Evolutionary conservation across 2,329 filamentous ascomycete genomes (phyloP), one percentile per base, ranked within the genome.

Genomic region (Trichocomaceae sp.): DNA sequence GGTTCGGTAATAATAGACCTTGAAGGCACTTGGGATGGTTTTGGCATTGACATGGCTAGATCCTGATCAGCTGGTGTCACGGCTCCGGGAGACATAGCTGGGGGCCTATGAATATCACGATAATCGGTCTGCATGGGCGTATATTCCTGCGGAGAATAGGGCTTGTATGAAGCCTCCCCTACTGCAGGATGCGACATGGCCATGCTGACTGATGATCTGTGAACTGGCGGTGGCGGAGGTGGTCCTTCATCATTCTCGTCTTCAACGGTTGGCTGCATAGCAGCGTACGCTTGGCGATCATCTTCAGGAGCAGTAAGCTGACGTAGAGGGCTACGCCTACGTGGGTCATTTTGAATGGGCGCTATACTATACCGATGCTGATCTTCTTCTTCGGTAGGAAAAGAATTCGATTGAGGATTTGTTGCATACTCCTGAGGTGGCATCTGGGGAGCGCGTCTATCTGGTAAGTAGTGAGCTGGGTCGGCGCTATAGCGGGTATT

Each of bases 351-450:
- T 44, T 64, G 56, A 23, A 63, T 59, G 42, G 70, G 60, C 17
- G 79, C 73, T 45, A 76, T 67, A 60, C 82, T 78, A 60, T 80
- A 66, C 54, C 59, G 39, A 75, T 46, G 80, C 78, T 60, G 70
- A 39, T 44, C 17, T 13, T 26, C 26, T n/a, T 42, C 49, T 39
- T 56, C 54, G 37, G 9, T 26, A 29, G 31, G 33, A 17, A 15
- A 53, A n/a, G 54, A 44, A 15, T 20, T 52, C 13, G 39, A 26
- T 13, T 20, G 47, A n/a, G 54, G 45, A 15, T 20, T 52, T 8
- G 41, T 42, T 13, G 29, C 45, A 39, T 52, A 56, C 8, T 44
- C 44, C 22, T 52, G 44, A 26, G 50, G 12, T 4, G 29, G 45
- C 19, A 29, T 41, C 39, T 48, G 54, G 17, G 46, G 45, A 35